Base-by-base conservation (phyloP, 2,329 filamentous ascomycete species). In the Diaporthe eres region DNA sequence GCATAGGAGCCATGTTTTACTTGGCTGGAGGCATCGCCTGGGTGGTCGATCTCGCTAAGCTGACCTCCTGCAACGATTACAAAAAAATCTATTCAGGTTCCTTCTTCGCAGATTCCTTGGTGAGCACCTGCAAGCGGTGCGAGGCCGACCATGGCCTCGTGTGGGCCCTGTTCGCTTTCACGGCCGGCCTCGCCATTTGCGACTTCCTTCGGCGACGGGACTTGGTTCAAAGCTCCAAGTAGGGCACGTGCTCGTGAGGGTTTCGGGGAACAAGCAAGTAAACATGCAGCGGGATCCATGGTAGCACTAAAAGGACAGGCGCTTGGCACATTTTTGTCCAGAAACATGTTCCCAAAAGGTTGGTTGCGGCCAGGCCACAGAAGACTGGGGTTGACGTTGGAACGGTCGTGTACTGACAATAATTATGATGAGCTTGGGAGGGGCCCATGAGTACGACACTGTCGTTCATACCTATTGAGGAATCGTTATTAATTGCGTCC, bases 71-170 rank as follows among this genome's bases (percentile, higher is more conserved):
- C 55, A 12, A 17, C 28, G 7, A 22, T 2, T 1, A 10, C 2
- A 7, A 57, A 17, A 4, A 19, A 6, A 3, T 12, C 4, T 49
- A n/a, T n/a, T n/a, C 47, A 4, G 3, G 7, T n/a, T n/a, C 1
- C 19, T 19, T 2, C 0, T 31, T 0, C 25, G 22, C 1, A 4
- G 28, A 34, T n/a, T 1, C 1, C 55, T 1, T 9, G 25, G 5
- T 1, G 34, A n/a, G 28, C 15, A 2, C n/a, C n/a, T 63, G 71
- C 57, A 61, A 8, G 57, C 57, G 9, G 2, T 28, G 31, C 44
- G 28, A 42, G 17, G 71, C 55, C 7, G 57, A 53, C 2, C 25
- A 44, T 28, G 58, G 31, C 31, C 71, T 72, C 2, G 9, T 34
- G 13, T 72, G 47, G 44, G n/a, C n/a, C 2, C 25, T 72, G 34